Base-by-base conservation (phyloP, 2,329 filamentous ascomycete species). In the Penicillium capsulatum region DNA sequence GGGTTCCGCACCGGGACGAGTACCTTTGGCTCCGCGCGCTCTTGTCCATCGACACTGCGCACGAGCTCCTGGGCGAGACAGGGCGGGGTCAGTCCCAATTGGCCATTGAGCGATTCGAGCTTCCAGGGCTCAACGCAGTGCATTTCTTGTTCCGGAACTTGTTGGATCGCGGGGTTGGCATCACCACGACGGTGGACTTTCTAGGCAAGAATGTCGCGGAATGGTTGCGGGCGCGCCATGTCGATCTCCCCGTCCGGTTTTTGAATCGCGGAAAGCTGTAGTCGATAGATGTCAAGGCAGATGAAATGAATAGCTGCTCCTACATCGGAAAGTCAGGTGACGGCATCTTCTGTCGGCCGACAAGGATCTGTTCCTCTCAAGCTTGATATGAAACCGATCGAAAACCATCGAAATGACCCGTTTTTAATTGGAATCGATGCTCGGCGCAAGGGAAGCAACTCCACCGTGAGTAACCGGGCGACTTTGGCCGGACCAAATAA, bases 91-190 rank as follows among this genome's bases (percentile, higher is more conserved):
- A 41, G 16, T 24, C 37, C 1, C 33, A 39, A 5, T 30, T 54
- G 7, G 38, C 38, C 7, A 62, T 75, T 27, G 71, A 73, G 33
- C 60, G 71, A 0, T 70, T 72, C 19, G 72, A 75, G 54, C 56
- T 75, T 16, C 64, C 70, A 4, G 63, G 67, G 29, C 58, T 71
- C 17, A 50, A 58, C 24, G 65, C 53, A 0, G 65, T 67, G 27
- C 65, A 67, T 51, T 66, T 67, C 46, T 39, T 67, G 16, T 64
- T 67, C 38, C 50, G 60, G n/a, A 64, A 66, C 41, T 42, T 64
- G 19, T 40, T 67, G 19, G 63, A 66, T 39, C 53, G 64, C 3
- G 65, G 65, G 2, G 63, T 64, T 2, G 59, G 57, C 3, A 56
- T 58, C 16, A 66, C 61, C 1, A 55, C 53, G 15, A 61, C 54